These are phyloP conservation scores for Euryodendron excelsum DNA, from an alignment of 148 eudicot genomes.

Conservation along the genomic window DNA sequence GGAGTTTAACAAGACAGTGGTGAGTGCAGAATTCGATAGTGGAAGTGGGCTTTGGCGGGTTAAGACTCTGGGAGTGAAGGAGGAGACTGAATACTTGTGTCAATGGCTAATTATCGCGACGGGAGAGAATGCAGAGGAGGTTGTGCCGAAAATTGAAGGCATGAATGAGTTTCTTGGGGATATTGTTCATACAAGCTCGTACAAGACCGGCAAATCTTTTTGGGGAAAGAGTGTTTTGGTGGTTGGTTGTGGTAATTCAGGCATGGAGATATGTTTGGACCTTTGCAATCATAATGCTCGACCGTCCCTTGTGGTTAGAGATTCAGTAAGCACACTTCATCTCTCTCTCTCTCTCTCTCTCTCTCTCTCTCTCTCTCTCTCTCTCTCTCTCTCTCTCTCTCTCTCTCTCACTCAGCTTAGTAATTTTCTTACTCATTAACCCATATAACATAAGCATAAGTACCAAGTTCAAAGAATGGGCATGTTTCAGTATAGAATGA, in stretches of 20 bases:
- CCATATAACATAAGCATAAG: no score
- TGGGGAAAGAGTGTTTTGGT: constrained; percentile 49
- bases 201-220: constrained; percentile 48
- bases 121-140: constrained; percentile 66
- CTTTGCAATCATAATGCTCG: constrained; percentile 58
- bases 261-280: constrained; percentile 78
- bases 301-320: constrained; percentile 63
- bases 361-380: neutral
- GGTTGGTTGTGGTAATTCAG: constrained; percentile 82
- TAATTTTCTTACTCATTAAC: no score
- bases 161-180: constrained; percentile 36
- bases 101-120: constrained; percentile 65
- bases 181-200: constrained; percentile 51
- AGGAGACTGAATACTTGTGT: constrained; percentile 29
- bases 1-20: constrained; percentile 35
- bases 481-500: no score
- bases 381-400: no score
- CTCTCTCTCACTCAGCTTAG: no score
- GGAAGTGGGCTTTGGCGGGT: constrained; percentile 43
- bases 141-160: constrained; percentile 45
- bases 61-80: constrained; percentile 9
- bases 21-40: constrained; percentile 35
- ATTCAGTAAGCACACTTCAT: constrained; percentile 45
- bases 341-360: constrained; percentile 5
- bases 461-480: no score